Percentiles rank a stretch among this genome's conserved stretches.
phyloP scores from a whole-genome alignment of 192 early-diverging fungal genomes.

The Ambispora gerdemannii region DNA sequence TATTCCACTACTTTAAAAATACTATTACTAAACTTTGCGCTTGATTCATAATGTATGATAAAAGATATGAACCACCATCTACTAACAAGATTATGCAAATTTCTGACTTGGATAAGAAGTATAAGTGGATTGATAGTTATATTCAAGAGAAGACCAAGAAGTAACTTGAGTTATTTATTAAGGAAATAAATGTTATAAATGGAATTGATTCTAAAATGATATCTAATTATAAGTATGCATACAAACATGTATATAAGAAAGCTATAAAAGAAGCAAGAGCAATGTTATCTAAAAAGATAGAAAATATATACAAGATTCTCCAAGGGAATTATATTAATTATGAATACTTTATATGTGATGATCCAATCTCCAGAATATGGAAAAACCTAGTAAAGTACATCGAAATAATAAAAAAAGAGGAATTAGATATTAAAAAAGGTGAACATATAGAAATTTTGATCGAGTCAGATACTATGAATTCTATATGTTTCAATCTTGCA shows the following conservation, averaged over 20 bases:
- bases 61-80: not conserved
- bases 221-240: no score
- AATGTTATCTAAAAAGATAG: constrained; percentile 20
- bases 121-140: constrained; percentile 8
- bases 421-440: not conserved
- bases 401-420: constrained; percentile 1
- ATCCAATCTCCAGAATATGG: constrained; percentile 10
- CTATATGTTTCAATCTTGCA: not conserved
- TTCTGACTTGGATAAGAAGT: no score
- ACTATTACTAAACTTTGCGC: constrained; percentile 7
- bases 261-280: not conserved
- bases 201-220: no score
- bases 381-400: not conserved
- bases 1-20: not conserved
- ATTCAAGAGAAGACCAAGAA: constrained; percentile 14
- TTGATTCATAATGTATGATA: not conserved
- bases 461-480: not conserved
- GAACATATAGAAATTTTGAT: constrained; percentile 2
- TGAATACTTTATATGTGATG: not conserved
- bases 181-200: constrained; percentile 12
- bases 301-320: not conserved
- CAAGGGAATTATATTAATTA: constrained; percentile 10
- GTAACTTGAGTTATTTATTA: constrained; percentile 18
- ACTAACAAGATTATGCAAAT: no score
- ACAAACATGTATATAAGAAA: not conserved